phyloP scores from a whole-genome alignment of 192 early-diverging fungal species.

The Coemansia sp. region DNA sequence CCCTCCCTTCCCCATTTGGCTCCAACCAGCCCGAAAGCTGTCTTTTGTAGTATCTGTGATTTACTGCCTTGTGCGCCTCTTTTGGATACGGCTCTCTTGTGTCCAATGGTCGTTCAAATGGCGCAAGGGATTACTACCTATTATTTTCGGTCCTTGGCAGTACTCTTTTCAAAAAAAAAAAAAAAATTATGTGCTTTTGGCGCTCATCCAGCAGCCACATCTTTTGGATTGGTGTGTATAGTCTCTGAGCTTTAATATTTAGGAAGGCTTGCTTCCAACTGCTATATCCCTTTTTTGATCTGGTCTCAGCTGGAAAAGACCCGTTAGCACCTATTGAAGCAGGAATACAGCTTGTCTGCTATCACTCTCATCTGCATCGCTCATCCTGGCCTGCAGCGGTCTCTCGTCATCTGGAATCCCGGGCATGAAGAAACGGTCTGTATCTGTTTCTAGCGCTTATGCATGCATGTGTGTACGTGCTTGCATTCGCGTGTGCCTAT shows the following conservation, averaged over 20 bases:
- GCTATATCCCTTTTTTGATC: background rate
- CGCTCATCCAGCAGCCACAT: background rate
- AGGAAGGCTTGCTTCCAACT: background rate
- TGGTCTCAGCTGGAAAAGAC: background rate
- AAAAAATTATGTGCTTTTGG: background rate
- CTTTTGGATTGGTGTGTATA: background rate
- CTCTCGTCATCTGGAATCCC: background rate
- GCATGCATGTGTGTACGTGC: background rate
- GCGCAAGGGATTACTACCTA: background rate
- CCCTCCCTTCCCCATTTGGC: background rate
- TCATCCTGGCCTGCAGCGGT: background rate
- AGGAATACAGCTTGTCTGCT: background rate
- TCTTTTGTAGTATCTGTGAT: background rate
- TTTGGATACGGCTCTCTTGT: background rate
- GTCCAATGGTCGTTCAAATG: background rate
- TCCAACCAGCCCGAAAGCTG: background rate
- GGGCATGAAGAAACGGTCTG: background rate
- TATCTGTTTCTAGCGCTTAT: background rate
- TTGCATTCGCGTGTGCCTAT: background rate
- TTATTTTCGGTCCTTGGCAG: background rate
- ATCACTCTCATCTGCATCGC: background rate
- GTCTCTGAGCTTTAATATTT: background rate
- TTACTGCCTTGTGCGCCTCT: background rate
- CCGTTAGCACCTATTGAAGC: no score
- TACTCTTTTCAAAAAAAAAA: background rate